Evolutionary conservation across 192 early-diverging fungal species (phyloP), one percentile per base, ranked within the genome.

Genomic region (Coemansia sp.): DNA sequence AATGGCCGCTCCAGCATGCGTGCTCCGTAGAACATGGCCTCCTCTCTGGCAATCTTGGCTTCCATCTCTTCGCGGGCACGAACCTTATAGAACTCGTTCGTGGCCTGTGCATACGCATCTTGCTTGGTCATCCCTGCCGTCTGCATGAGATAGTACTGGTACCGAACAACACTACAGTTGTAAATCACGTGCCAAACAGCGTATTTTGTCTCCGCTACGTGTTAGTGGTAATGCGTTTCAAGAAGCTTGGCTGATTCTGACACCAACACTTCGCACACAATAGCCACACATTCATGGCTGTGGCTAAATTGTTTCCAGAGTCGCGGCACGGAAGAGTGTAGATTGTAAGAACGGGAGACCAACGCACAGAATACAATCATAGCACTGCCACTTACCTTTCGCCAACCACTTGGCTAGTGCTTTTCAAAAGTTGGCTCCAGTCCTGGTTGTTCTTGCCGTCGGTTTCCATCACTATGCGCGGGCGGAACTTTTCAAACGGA

Each of bases 401-500:
- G n/a, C 92, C 94, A 29, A 85, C 88, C 50, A 94, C 82, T 49
- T 86, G 82, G 34, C 74, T 63, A 17, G 61, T 32, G 36, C 83
- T 66, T 40, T 83, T 66, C 42, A 85, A 32, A n/a, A 92, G 76
- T 54, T 69, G 71, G 49, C 75, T 78, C 80, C 86, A 90, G 64
- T 84, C 79, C 55, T 63, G 53, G 54, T 60, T 52, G 23, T 55
- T 71, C 65, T 76, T 81, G 10, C 85, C 76, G 2, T 87, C 84
- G 23, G 74, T 80, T 78, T 94, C 93, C 25, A 90, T 84, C 40
- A 95, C 63, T 7, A 85, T 81, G 35, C 85, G 74, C 35, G 95
- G 92, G 60, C 90, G 81, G 35, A 77, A 65, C 64, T 89, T 82
- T 76, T 99, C 96, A 71, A 90, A 92, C 19, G 96, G 96, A 79